Base-by-base conservation (phyloP, 768 basidiomycete genomes). In the Lanmaoa pseudosensibilis region DNA sequence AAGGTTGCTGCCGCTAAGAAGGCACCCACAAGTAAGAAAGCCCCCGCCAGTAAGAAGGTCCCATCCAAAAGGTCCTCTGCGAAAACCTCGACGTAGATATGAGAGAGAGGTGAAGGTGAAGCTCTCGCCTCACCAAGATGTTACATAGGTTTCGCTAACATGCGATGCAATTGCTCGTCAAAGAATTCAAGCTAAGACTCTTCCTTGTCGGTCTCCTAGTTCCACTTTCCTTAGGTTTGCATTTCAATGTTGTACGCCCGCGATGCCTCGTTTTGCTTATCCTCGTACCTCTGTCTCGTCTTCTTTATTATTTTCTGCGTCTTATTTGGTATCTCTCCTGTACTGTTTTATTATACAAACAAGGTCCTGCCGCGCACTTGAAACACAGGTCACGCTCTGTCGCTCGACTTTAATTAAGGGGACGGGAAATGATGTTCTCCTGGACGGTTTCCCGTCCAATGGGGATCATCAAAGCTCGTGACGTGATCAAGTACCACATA, bases 1-100 rank as follows among this genome's bases (percentile, higher is more conserved):
- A 74, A 58, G 58, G 64, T 52, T 27, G 65, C 71, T 3, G 65
- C 75, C 10, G 54, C 65, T 2, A 77, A 72, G 74, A 78, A 71
- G 65, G 62, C 23, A 55, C 69, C 41, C 37, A 57, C 69, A 25
- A 60, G 56, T 45, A 75, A 57, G 65, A 69, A 64, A 34, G 56
- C 68, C 8, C 27, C 73, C n/a, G 23, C 50, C 6, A 50, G 52
- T 30, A 73, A 50, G 72, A 71, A 61, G 37, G 68, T 45, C 1
- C 46, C 58, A 38, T 55, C 67, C 23, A 68, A 65, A 60, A 58
- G 41, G 41, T 15, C 57, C 4, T 50, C 67, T 43, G 62, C 50
- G 4, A 68, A 46, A 46, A n/a, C 58, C 12, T 67, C 66, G 39
- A 50, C 56, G 36, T 67, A 36, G 59, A 23, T 49, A 5, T 54